Percentiles rank a stretch among this genome's conserved stretches.
These are phyloP conservation scores for Cryphonectria naterciae DNA, from an alignment of 2,329 filamentous ascomycete species.

Conservation along the genomic window DNA sequence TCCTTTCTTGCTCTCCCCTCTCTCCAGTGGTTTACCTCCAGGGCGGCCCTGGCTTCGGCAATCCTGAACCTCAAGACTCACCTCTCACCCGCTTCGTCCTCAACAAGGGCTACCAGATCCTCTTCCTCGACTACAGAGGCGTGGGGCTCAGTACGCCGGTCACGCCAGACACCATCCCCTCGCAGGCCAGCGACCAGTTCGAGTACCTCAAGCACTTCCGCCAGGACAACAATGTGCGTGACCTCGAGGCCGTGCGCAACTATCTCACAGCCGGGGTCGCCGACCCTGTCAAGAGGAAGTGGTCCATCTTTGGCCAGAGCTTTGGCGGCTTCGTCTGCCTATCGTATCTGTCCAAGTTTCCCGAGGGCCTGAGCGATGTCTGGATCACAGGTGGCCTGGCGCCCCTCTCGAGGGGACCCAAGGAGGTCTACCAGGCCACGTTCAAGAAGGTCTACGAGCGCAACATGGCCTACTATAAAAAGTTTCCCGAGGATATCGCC, in stretches of 20 bases:
- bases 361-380: constrained; percentile 76
- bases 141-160: constrained; percentile 85
- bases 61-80: constrained; percentile 73
- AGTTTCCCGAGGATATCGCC: constrained; percentile 80
- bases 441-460: constrained; percentile 72
- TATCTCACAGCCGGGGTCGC: constrained; percentile 73
- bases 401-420: constrained; percentile 71
- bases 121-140: constrained; percentile 89
- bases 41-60: constrained; percentile 84
- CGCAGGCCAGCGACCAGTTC: constrained; percentile 64
- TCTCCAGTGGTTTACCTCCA: constrained; percentile 69
- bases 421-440: constrained; percentile 74
- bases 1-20: neutral
- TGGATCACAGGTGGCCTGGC: constrained; percentile 86
- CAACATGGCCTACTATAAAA: constrained; percentile 79
- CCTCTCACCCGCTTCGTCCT: constrained; percentile 73
- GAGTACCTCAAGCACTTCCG: constrained; percentile 83
- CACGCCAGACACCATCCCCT: constrained; percentile 70
- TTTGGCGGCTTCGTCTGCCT: constrained; percentile 88
- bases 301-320: constrained; percentile 87
- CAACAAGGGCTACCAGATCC: constrained; percentile 79
- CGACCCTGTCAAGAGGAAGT: constrained; percentile 67
- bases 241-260: constrained; percentile 83
- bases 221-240: constrained; percentile 86
- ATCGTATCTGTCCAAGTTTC: constrained; percentile 82